Evolutionary conservation across 2,329 filamentous ascomycete species (phyloP), one percentile per base, ranked within the genome.

Genomic region (Fusarium chaquense): DNA sequence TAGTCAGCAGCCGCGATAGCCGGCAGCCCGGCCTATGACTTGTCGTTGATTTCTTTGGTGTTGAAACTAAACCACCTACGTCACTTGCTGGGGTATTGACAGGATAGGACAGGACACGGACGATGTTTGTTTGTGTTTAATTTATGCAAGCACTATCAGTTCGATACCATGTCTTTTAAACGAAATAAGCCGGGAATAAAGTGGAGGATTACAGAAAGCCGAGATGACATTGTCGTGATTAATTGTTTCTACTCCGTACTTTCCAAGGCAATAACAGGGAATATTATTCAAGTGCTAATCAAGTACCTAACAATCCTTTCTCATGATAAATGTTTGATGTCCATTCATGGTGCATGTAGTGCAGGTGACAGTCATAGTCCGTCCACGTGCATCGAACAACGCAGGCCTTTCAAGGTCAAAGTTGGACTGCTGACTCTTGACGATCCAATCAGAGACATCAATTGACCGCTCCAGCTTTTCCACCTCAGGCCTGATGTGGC

Each of bases 381-480:
- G 56, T 62, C 62, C 67, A 56, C 56, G 56, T 70, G 62, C 66
- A 58, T 58, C 38, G 16, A 47, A 47, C 55, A 63, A 52, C 38
- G 58, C 58, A 61, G 49, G 59, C 26, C 58, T 41, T 43, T 20
- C 22, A 46, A 41, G 26, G 26, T 55, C 33, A 53, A 63, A 64
- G 20, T 54, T 59, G 64, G 33, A 62, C 62, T 62, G 62, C 62
- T 70, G 67, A 70, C 67, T 64, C 53, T 40, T 36, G 13, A 7
- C 13, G 11, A 16, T 12, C 67, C 67, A 70, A 70, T 70, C 36
- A 64, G 7, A 55, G 40, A 9, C 32, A 28, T 46, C 67, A 70
- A 70, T 70, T 70, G 67, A 49, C 45, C 36, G 53, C 67, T 54
- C 50, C 60, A 57, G 53, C 52, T 58, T 59, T 68, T 50, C 32